Evolutionary conservation across 169 alveolate species (phyloP).

Genomic region (Cryptosporidium muris): DNA sequence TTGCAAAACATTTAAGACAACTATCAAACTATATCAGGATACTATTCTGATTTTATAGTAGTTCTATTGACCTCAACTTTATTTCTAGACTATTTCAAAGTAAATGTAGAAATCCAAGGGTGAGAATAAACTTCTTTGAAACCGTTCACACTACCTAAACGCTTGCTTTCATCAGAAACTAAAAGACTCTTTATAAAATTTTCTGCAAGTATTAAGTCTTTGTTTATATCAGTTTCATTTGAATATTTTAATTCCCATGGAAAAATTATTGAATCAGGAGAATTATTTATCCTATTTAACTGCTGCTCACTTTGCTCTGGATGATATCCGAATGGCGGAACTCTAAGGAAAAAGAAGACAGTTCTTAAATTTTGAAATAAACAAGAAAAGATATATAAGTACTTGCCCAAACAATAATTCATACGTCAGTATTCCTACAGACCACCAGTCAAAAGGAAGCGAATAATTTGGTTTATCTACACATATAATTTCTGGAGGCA

Average conservation of each 20-base stretch:
- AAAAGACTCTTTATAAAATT: conserved; percentile 7
- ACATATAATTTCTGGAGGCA: conserved; percentile 71
- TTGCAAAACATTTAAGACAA: not conserved
- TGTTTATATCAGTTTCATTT: no score
- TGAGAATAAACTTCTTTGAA: conserved; percentile 10
- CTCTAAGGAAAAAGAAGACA: not conserved
- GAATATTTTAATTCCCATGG: not conserved
- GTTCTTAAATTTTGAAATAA: no score
- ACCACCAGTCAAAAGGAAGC: conserved; percentile 57
- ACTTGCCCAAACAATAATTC: conserved; percentile 61
- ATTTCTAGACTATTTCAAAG: not conserved
- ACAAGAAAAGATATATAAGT: not conserved
- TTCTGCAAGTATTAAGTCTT: not conserved
- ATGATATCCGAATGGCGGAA: conserved; percentile 68
- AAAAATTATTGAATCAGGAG: conserved; percentile 44
- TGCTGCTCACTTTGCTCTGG: conserved; percentile 46
- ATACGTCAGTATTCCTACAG: conserved; percentile 42
- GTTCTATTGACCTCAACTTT: not conserved
- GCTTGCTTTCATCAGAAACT: not conserved
- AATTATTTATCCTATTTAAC: conserved; percentile 26
- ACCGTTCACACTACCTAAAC: conserved; percentile 20
- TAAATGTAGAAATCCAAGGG: conserved; percentile 17
- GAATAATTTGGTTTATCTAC: conserved; percentile 27
- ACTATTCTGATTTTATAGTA: no score
- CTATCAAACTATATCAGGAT: not conserved